These are phyloP conservation scores for Dillenia turbinata DNA, from an alignment of 164 flowering plant species.

Conservation along the genomic window DNA sequence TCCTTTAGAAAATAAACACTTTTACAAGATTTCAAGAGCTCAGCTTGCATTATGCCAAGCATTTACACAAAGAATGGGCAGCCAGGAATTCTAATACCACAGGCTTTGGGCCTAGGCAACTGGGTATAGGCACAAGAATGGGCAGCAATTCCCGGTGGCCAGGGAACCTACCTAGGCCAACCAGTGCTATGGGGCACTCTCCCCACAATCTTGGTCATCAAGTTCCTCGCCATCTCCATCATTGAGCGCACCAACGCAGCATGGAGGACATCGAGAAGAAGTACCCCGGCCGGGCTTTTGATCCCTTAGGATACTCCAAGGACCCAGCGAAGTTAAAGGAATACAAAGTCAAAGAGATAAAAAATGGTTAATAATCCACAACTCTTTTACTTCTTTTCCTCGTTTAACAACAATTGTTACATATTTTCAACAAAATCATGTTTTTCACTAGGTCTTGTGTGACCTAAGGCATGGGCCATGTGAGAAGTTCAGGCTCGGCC, in stretches of 20 bases:
- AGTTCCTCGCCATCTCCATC: slow-evolving; percentile 81
- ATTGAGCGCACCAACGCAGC: slow-evolving; percentile 96
- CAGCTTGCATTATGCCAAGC: too few species aligned
- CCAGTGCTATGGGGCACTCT: slow-evolving; percentile 98
- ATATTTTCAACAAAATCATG: too few species aligned
- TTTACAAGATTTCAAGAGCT: too few species aligned
- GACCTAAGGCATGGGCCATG: too few species aligned
- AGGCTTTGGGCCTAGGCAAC: slow-evolving; percentile 94
- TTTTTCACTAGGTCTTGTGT: too few species aligned
- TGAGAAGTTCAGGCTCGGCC: too few species aligned
- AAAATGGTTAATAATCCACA: slow-evolving; percentile 56
- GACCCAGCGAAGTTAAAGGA: slow-evolving; percentile 89
- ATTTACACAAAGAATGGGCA: slow-evolving; percentile 21
- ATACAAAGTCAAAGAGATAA: slow-evolving; percentile 85
- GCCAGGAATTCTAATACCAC: slow-evolving; percentile 96
- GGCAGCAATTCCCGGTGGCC: slow-evolving; percentile 97
- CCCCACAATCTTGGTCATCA: slow-evolving; percentile 81
- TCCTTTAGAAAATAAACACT: too few species aligned
- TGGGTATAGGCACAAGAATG: slow-evolving; percentile 99
- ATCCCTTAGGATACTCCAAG: slow-evolving; percentile 94
- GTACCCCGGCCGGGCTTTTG: slow-evolving; percentile 98
- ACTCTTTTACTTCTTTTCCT: background rate
- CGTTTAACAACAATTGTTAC: background rate
- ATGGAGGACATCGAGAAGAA: slow-evolving; percentile 96
- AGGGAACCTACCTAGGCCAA: slow-evolving; percentile 91